Conservation (phyloP, 2,329 filamentous ascomycete genomes). For the Coleophoma cylindrospora region DNA sequence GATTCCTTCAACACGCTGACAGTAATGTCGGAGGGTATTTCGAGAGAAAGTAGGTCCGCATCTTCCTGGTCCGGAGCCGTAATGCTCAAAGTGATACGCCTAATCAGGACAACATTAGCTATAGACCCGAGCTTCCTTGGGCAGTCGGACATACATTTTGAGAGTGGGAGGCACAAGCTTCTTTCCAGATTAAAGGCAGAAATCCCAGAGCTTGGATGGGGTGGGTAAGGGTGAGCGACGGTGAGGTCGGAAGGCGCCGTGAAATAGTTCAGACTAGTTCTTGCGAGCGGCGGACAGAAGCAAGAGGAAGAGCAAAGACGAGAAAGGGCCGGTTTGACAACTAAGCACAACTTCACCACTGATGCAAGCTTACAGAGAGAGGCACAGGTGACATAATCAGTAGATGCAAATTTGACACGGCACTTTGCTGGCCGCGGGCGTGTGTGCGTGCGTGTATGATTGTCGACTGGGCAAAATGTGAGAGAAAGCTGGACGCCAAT, state of each 20-base stretch:
- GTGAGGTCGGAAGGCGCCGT: neutral
- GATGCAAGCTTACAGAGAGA: neutral
- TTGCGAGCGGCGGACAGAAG: neutral
- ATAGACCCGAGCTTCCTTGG: neutral
- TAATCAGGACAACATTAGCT: slow-evolving; percentile 30
- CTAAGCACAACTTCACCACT: neutral
- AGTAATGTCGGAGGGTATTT: slow-evolving; percentile 78
- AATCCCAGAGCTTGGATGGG: neutral
- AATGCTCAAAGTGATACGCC: slow-evolving; percentile 85
- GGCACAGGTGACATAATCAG: neutral
- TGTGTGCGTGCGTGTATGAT: no score
- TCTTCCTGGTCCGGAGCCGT: slow-evolving; percentile 63
- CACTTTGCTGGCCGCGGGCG: neutral
- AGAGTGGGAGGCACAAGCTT: neutral
- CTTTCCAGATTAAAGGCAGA: neutral
- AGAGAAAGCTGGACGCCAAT: no score
- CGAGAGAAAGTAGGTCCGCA: slow-evolving; percentile 70
- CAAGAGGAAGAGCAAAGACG: neutral
- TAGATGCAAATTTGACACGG: neutral
- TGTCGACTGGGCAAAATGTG: no score
- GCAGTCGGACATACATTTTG: slow-evolving; percentile 12
- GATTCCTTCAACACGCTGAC: slow-evolving; percentile 81
- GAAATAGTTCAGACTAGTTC: no score
- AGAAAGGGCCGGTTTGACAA: neutral
- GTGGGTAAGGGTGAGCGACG: neutral